Evolutionary conservation across 345 rosid species (phyloP), one percentile per base, ranked within the genome.

Genomic region (Melaleuca quinquenervia): DNA sequence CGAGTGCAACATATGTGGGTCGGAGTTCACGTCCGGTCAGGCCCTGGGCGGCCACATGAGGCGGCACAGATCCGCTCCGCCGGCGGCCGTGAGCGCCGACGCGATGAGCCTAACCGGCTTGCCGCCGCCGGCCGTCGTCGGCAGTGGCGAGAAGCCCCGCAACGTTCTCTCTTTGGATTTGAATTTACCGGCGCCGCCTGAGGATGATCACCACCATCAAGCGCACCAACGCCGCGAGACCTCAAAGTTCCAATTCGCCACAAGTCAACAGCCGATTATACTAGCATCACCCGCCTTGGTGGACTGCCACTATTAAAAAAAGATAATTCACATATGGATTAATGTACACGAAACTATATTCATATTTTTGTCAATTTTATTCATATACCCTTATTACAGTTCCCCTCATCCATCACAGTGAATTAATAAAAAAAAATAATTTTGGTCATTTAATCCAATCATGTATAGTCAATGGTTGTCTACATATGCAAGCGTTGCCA

Each of bases 11-110:
- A 92, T 96, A 60, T 96, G 99, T 21, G 99, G 99, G 26, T 92
- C 98, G 7, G 98, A 95, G 88, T 98, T 98, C 88, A 87, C 89
- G 18, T 96, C 99, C 1, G 99, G 99, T 6, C 99, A 98, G 91
- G 99, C 99, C 4, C 93, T 98, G 7, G 99, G 99, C 3, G 99
- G 99, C 16, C 99, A 98, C 91, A 98, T 98, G 99, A 94, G 99
- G 86, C 90, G 99, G 89, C 99, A 98, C 62, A 92, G 99, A 78
- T 86, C 94, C 11, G 86, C 84, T 24, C 82, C 89, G 1, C 88
- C 91, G 5, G 84, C 85, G 36, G 27, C 89, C 82, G 11, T 36
- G 13, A 36, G 48, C 29, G 62, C 41, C 49, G 44, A 58, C 15
- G 5, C 32, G 26, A 84, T 51, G 24, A 58, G 55, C 84, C 50